phyloP scores from a whole-genome alignment of 2,329 filamentous ascomycete species.

The Aspergillus unguis region DNA sequence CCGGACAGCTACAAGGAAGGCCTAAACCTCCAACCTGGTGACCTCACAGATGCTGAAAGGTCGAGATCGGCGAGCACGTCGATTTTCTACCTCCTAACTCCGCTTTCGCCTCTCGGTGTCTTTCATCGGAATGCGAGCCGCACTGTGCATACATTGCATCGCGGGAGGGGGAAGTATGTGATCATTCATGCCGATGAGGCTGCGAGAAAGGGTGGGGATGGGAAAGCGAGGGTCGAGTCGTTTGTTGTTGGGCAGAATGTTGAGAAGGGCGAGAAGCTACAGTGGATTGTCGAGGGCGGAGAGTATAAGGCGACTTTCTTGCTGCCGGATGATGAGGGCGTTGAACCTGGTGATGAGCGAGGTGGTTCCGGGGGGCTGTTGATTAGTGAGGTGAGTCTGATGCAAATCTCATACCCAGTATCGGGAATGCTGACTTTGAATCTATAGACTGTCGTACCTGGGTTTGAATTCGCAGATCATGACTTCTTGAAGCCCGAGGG shows the following conservation, averaged over 20 bases:
- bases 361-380: constrained; percentile 51
- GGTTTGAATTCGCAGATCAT: constrained; percentile 65
- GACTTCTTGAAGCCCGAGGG: constrained; percentile 58
- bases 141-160: constrained; percentile 64
- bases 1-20: background rate
- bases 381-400: constrained; percentile 55
- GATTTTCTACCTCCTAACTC: constrained; percentile 65
- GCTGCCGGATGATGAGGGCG: constrained; percentile 43
- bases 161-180: constrained; percentile 62
- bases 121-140: constrained; percentile 63
- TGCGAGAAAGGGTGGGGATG: constrained; percentile 29
- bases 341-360: constrained; percentile 7
- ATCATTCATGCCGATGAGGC: constrained; percentile 55
- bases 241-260: constrained; percentile 62
- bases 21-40: too few relatives aligned
- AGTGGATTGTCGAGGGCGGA: constrained; percentile 68
- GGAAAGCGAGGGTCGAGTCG: constrained; percentile 55
- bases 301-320: constrained; percentile 65
- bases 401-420: too few relatives aligned
- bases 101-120: constrained; percentile 52
- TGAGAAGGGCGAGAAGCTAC: constrained; percentile 56
- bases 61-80: constrained; percentile 56
- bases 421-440: too few relatives aligned
- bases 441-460: constrained; percentile 58
- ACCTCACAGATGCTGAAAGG: background rate